phyloP scores from a whole-genome alignment of 2,329 filamentous ascomycete genomes.

The Fusarium avenaceum region DNA sequence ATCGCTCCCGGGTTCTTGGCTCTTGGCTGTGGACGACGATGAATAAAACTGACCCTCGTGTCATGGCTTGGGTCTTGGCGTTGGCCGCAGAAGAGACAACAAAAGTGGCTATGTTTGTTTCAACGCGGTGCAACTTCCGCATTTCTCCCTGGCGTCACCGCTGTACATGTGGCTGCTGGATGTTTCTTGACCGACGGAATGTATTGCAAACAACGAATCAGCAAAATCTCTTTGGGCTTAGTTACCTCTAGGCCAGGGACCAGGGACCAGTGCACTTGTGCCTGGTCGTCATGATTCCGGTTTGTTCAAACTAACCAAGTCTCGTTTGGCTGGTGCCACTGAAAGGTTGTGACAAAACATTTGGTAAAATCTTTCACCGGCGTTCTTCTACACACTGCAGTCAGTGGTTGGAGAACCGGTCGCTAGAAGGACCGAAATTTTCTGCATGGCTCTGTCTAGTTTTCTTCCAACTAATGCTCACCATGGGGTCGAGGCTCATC shows the following conservation, averaged over 20 bases:
- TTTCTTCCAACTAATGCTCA: conserved; percentile 2
- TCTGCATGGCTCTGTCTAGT: not conserved
- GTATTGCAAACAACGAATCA: conserved; percentile 1
- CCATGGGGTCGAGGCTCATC: conserved; percentile 11
- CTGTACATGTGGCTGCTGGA: not conserved
- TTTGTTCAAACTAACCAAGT: not conserved
- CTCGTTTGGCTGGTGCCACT: not conserved
- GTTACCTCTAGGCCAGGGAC: conserved; percentile 8
- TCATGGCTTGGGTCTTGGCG: not conserved
- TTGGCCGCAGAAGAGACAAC: conserved; percentile 1
- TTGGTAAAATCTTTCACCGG: not conserved
- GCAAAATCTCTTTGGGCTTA: not conserved
- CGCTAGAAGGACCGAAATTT: not conserved
- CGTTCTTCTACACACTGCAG: not conserved
- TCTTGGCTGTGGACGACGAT: conserved; percentile 1
- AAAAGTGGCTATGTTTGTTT: not conserved
- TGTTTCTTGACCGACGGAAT: not conserved
- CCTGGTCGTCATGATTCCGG: conserved; percentile 7
- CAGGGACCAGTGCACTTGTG: conserved; percentile 3
- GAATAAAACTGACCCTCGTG: conserved; percentile 1
- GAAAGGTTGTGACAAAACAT: conserved; percentile 1
- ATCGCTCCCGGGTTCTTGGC: conserved; percentile 21
- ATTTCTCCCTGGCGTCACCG: conserved; percentile 3
- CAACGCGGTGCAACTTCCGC: conserved; percentile 23
- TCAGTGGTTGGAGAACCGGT: not conserved